Percentiles rank a stretch among this genome's conserved stretches.
Evolutionary conservation across 352 stramenopile species (phyloP).

Genomic region (Phytophthora hibernalis): DNA sequence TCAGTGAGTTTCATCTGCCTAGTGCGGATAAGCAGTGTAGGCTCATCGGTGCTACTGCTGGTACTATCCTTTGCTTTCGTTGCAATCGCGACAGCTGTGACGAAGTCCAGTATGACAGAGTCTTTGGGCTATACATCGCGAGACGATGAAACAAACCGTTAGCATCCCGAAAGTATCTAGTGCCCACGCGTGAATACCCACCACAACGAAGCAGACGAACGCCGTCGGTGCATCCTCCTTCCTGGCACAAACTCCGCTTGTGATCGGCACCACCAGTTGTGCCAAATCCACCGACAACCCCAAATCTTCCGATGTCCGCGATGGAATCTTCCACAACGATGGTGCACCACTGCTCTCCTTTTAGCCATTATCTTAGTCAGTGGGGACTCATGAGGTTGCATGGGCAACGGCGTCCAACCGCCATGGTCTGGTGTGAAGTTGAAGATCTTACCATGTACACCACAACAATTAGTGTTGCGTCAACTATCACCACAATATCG

Average conservation of each 20-base stretch:
- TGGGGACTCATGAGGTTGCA: constrained; percentile 41
- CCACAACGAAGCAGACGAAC: constrained; percentile 58
- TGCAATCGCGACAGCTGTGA: constrained; percentile 41
- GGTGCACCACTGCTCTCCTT: constrained; percentile 34
- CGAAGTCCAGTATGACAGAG: constrained; percentile 58
- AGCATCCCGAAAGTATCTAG: not conserved
- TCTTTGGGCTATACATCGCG: constrained; percentile 51
- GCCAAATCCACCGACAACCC: constrained; percentile 43
- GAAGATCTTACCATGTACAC: constrained; percentile 56
- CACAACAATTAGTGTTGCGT: constrained; percentile 1
- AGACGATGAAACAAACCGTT: not conserved
- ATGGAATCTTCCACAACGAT: constrained; percentile 62
- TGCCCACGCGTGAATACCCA: constrained; percentile 2
- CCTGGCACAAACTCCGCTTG: constrained; percentile 41
- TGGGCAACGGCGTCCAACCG: constrained; percentile 49
- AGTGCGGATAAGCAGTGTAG: constrained; percentile 51
- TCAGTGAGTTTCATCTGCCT: constrained; percentile 56
- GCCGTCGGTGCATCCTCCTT: constrained; percentile 34
- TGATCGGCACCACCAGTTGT: constrained; percentile 64
- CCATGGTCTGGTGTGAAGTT: constrained; percentile 73
- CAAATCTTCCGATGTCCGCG: constrained; percentile 50
- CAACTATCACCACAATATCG: not conserved
- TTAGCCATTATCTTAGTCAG: constrained; percentile 34
- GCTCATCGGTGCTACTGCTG: not conserved
- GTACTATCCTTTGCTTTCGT: constrained; percentile 7